Evolutionary conservation across 2,329 filamentous ascomycete species (phyloP).

Genomic region (Botrytis paeoniae): DNA sequence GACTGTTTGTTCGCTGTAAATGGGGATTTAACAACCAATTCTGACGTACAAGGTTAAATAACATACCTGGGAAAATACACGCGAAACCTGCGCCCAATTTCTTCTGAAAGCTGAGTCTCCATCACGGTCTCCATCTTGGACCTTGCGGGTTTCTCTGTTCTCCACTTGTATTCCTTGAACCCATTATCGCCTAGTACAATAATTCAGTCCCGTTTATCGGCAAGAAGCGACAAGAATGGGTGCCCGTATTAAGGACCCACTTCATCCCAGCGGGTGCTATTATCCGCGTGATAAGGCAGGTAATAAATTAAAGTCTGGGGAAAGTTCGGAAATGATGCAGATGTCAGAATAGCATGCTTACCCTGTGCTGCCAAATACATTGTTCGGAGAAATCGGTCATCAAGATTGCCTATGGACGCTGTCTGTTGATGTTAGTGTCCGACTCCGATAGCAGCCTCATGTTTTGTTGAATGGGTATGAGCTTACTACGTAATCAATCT

Average conservation of each 20-base stretch:
- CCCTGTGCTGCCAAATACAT: slow-evolving; percentile 59
- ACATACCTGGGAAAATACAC: slow-evolving; percentile 73
- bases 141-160: slow-evolving; percentile 32
- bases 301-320: slow-evolving; percentile 15
- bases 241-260: slow-evolving; percentile 9
- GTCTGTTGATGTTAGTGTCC: slow-evolving; percentile 46
- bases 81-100: slow-evolving; percentile 53
- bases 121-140: slow-evolving; percentile 24
- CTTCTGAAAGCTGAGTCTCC: slow-evolving; percentile 30
- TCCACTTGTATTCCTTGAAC: slow-evolving; percentile 42
- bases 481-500: slow-evolving; percentile 70
- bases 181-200: slow-evolving; percentile 45
- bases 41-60: background rate
- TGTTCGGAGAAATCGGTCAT: slow-evolving; percentile 59
- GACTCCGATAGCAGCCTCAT: background rate
- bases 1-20: slow-evolving; percentile 55
- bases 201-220: slow-evolving; percentile 15
- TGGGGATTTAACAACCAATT: background rate
- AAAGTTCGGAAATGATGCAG: slow-evolving; percentile 16
- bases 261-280: background rate
- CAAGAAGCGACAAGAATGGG: slow-evolving; percentile 9
- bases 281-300: slow-evolving; percentile 9
- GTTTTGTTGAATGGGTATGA: background rate
- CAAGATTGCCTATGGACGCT: slow-evolving; percentile 78
- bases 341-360: slow-evolving; percentile 27